Evolutionary conservation across 1,139 yeast species (phyloP).

Genomic region (Hyphopichia buzzinii): DNA sequence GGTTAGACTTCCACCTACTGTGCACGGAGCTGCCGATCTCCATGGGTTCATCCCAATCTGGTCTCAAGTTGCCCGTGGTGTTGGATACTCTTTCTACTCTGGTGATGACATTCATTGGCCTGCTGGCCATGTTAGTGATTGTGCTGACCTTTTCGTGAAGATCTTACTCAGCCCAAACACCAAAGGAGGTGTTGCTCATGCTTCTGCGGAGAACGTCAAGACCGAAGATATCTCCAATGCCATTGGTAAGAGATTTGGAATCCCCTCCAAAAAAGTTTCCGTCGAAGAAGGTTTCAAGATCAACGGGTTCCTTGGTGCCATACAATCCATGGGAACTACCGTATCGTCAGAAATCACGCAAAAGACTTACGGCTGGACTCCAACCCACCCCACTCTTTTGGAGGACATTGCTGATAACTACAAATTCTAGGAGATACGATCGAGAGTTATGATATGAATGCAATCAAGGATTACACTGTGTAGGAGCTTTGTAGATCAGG

Average conservation of each 20-base stretch:
- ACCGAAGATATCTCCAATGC: constrained; percentile 19
- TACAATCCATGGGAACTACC: background rate
- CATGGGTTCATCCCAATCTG: constrained; percentile 13
- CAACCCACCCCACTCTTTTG: background rate
- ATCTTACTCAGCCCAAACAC: constrained; percentile 9
- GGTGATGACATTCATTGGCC: constrained; percentile 17
- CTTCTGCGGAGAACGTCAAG: constrained; percentile 17
- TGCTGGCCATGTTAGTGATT: constrained; percentile 27
- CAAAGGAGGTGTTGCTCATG: constrained; percentile 22
- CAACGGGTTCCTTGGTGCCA: background rate
- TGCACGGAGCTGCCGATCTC: constrained; percentile 23
- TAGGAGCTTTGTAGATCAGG: too few species aligned
- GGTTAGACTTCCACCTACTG: constrained; percentile 25
- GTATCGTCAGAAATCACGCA: background rate
- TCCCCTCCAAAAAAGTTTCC: constrained; percentile 12
- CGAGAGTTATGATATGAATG: too few species aligned
- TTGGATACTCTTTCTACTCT: background rate
- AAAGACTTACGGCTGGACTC: background rate
- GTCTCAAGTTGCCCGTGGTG: constrained; percentile 9
- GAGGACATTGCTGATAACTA: background rate
- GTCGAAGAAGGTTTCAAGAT: constrained; percentile 6
- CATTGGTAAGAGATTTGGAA: constrained; percentile 15
- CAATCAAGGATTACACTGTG: too few species aligned
- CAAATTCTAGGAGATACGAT: background rate
- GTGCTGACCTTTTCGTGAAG: constrained; percentile 24